Conservation (phyloP, 1,284 basidiomycete genomes). For the Macrocybe sp. region DNA sequence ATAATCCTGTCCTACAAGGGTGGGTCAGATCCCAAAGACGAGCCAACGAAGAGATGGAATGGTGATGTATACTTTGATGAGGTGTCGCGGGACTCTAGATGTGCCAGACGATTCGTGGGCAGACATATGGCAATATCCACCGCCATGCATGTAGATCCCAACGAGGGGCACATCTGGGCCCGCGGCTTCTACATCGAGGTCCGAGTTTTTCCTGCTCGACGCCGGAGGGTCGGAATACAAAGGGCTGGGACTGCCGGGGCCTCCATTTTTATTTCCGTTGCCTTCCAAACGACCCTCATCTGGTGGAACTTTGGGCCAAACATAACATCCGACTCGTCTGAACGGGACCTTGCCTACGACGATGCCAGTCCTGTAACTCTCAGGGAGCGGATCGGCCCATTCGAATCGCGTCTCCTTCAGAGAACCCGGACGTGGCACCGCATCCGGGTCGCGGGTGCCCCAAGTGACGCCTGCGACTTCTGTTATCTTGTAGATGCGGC, state of each 20-base stretch:
- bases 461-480: slow-evolving; percentile 50
- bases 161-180: slow-evolving; percentile 27
- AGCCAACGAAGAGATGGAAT: neutral
- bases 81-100: slow-evolving; percentile 40
- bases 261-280: neutral
- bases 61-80: slow-evolving; percentile 28
- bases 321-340: slow-evolving; percentile 39
- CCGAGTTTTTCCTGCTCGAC: neutral
- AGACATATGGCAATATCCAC: slow-evolving; percentile 52
- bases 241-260: too few species aligned
- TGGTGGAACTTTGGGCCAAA: slow-evolving; percentile 36
- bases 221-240: neutral
- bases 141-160: slow-evolving; percentile 47
- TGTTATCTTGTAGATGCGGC: slow-evolving; percentile 45
- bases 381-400: slow-evolving; percentile 40
- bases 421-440: slow-evolving; percentile 21
- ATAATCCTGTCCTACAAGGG: slow-evolving; percentile 27
- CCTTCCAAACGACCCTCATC: slow-evolving; percentile 6
- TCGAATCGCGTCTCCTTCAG: slow-evolving; percentile 43
- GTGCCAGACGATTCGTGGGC: slow-evolving; percentile 44
- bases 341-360: slow-evolving; percentile 35
- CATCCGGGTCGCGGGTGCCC: slow-evolving; percentile 40
- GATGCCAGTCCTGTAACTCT: slow-evolving; percentile 34
- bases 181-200: slow-evolving; percentile 13
- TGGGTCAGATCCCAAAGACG: neutral